These are phyloP conservation scores for Vanderwaltozyma verrucispora DNA, from an alignment of 805 yeast species.

Conservation along the genomic window DNA sequence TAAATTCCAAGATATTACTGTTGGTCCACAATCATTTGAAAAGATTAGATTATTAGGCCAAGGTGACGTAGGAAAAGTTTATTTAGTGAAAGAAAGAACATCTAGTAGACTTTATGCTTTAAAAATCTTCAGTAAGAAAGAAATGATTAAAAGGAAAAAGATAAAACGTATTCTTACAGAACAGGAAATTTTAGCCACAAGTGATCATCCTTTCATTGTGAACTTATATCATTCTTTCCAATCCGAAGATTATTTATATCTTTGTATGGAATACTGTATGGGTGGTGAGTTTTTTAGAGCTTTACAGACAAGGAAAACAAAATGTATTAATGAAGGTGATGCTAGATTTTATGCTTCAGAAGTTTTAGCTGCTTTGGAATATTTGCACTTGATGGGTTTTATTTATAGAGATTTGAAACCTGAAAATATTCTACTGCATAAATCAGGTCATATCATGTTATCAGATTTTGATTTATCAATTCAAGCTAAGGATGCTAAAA, in stretches of 20 bases:
- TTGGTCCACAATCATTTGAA: slow-evolving; percentile 78
- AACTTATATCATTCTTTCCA: slow-evolving; percentile 95
- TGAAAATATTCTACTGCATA: slow-evolving; percentile 87
- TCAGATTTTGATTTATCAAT: slow-evolving; percentile 94
- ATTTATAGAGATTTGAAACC: slow-evolving; percentile 96
- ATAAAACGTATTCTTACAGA: slow-evolving; percentile 93
- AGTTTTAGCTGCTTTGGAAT: slow-evolving; percentile 94
- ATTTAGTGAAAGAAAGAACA: slow-evolving; percentile 73
- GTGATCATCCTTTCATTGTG: slow-evolving; percentile 95
- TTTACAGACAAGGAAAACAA: slow-evolving; percentile 77
- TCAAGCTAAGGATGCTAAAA: slow-evolving; percentile 67
- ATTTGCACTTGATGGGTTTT: slow-evolving; percentile 92
- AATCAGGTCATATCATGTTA: slow-evolving; percentile 96
- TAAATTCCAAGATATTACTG: slow-evolving; percentile 66
- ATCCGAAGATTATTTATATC: slow-evolving; percentile 78
- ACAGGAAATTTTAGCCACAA: slow-evolving; percentile 90
- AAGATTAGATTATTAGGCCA: slow-evolving; percentile 84
- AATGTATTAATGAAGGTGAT: slow-evolving; percentile 77
- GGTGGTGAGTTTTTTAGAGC: slow-evolving; percentile 99
- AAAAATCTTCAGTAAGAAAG: slow-evolving; percentile 83
- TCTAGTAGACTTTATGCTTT: slow-evolving; percentile 76
- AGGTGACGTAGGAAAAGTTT: slow-evolving; percentile 97
- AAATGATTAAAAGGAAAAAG: slow-evolving; percentile 91
- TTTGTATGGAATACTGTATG: slow-evolving; percentile 98
- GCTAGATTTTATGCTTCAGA: slow-evolving; percentile 94